Base-by-base conservation (phyloP, 352 stramenopile genomes). In the Phytophthora hybrid region DNA sequence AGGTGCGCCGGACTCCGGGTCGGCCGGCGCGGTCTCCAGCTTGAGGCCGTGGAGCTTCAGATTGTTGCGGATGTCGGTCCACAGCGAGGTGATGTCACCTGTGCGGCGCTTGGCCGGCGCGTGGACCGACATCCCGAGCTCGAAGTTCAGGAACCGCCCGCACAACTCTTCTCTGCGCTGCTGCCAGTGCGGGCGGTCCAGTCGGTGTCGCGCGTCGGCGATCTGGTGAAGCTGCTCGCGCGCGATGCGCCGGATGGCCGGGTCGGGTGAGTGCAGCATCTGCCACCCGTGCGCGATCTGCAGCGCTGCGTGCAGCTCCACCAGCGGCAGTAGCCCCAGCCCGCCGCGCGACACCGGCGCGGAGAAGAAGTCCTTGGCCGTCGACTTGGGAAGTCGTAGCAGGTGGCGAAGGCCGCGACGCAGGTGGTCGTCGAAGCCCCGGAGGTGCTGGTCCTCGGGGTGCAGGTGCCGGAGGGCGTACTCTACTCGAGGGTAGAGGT, bases 151-250 rank as follows among this genome's bases (percentile, higher is more conserved):
- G 3, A 72, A 32, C 1, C 13, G 6, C 21, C 39, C 14, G 1
- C 39, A 16, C 5, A 74, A 59, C 53, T 74, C 59, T 3, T 64
- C 66, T 1, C 41, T 34, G 0, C 46, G 41, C 1, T 51, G 39
- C 7, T 16, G 21, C 59, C 59, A 68, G 44, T 64, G 58, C 14
- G 54, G 21, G 5, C 19, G 23, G 11, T 69, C 46, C 0, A 69
- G 19, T 0, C 41, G 41, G 26, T 63, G 39, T 5, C 54, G 56
- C 31, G 0, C 6, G 47, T 62, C 37, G 2, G 69, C 59, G 31
- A 72, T 62, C 52, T 71, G 62, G 2, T 5, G 26, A 41, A 76
- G 31, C 44, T 76, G 63, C 56, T 16, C 16, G 37, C 56, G 46
- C 31, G 61, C 68, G 37, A 72, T 61, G 5, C 49, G 37, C 11